These are phyloP conservation scores for Pittosporum tobira DNA, from an alignment of 129 eudicot species.

Conservation along the genomic window DNA sequence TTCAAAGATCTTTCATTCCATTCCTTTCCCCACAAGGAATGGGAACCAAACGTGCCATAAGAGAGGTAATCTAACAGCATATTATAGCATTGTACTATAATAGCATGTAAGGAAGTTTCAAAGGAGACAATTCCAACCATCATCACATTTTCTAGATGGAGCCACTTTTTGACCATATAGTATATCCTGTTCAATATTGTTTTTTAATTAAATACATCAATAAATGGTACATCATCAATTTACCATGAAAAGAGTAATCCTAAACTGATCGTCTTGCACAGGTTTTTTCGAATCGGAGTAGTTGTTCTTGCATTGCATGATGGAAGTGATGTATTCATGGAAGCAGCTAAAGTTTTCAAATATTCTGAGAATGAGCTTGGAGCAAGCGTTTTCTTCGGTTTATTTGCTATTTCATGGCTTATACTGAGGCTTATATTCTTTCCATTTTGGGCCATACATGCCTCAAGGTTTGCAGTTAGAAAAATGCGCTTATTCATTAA, in stretches of 20 bases:
- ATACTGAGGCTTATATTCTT: slow-evolving; percentile 37
- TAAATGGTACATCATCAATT: background rate
- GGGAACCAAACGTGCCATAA: too few relatives aligned
- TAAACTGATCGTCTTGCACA: slow-evolving; percentile 1
- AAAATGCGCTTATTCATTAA: background rate
- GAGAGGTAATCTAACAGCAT: background rate
- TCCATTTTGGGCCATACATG: slow-evolving; percentile 48
- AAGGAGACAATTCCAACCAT: background rate
- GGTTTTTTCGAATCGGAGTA: slow-evolving; percentile 44
- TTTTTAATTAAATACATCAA: background rate
- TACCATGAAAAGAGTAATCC: background rate
- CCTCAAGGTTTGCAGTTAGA: slow-evolving; percentile 34
- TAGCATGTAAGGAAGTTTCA: background rate
- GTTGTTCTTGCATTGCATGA: slow-evolving; percentile 53
- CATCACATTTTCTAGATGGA: background rate
- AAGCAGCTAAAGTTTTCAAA: slow-evolving; percentile 55
- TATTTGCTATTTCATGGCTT: slow-evolving; percentile 54
- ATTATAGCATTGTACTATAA: background rate
- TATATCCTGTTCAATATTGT: background rate
- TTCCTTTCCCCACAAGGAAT: too few relatives aligned
- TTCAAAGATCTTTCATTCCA: too few relatives aligned
- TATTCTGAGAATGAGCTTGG: slow-evolving; percentile 49
- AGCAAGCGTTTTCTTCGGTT: slow-evolving; percentile 47
- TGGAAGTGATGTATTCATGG: slow-evolving; percentile 59
- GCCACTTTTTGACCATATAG: background rate